Percentiles rank a stretch among this genome's conserved stretches.
phyloP scores from a whole-genome alignment of 768 basidiomycete species.

The Leccinum ochraceum region DNA sequence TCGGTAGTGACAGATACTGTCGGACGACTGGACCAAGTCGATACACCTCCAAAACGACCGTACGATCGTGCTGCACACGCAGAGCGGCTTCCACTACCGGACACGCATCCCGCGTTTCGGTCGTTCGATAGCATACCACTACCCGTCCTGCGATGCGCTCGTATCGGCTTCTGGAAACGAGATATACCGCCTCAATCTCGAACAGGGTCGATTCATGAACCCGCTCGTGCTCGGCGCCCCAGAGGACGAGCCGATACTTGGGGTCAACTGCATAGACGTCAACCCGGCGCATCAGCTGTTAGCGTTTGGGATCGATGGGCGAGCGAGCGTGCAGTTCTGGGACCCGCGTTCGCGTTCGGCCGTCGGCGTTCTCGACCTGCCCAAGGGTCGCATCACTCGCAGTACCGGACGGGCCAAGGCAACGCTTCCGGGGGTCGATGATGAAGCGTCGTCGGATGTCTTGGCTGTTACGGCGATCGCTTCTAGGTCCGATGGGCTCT shows the following conservation, averaged over 20 bases:
- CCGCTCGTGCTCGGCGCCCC: conserved; percentile 64
- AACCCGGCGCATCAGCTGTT: conserved; percentile 92
- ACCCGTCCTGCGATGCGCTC: conserved; percentile 89
- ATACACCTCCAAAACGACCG: conserved; percentile 95
- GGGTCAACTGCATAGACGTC: conserved; percentile 90
- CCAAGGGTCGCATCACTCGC: conserved; percentile 50
- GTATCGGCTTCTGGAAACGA: conserved; percentile 84
- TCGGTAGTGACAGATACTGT: conserved; percentile 65
- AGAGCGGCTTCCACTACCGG: conserved; percentile 88
- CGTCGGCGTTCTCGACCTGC: conserved; percentile 70
- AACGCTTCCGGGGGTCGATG: conserved; percentile 36
- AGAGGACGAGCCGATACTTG: conserved; percentile 59
- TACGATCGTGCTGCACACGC: conserved; percentile 92
- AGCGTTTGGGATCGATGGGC: conserved; percentile 86
- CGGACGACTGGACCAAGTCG: conserved; percentile 99
- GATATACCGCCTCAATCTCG: conserved; percentile 91
- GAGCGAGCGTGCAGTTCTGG: conserved; percentile 93
- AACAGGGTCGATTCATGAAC: conserved; percentile 90
- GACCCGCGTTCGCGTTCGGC: conserved; percentile 82
- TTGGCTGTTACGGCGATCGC: conserved; percentile 81
- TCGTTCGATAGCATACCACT: conserved; percentile 89
- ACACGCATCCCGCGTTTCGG: conserved; percentile 95
- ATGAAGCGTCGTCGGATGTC: conserved; percentile 27
- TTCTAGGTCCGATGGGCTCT: conserved; percentile 85
- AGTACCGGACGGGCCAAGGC: conserved; percentile 36